Evolutionary conservation across 108 stramenopile species (phyloP), one percentile per base, ranked within the genome.

Genomic region (Cyclotella kingstonii): DNA sequence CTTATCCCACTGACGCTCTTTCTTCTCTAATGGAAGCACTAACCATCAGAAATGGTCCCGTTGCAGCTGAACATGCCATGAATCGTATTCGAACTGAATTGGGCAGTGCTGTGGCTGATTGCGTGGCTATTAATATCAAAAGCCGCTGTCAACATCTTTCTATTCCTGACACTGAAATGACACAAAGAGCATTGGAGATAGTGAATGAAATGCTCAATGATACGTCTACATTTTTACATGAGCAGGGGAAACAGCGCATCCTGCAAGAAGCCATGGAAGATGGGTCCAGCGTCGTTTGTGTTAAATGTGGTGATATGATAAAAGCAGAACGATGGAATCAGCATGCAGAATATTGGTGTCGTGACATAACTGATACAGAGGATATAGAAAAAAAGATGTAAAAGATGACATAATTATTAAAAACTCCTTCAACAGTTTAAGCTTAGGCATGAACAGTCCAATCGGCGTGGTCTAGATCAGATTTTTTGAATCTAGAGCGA

Each of bases 181-280:
- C 62, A 25, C 31, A 17, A 47, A 46, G 79, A 3, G 80, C 80
- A 14, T 48, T 73, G 55, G 55, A 35, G 17, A 39, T 80, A 10
- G 63, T 74, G 7, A 52, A 76, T 51, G 41, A 63, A 33, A 54
- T 70, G 42, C 45, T 70, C 14, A 62, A 67, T 68, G 71, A 70
- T 29, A 62, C 48, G 33, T 74, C 72, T 4, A 74, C 78, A 12
- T 58, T 79, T 38, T 41, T 79, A 11, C 56, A 72, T 33, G 68
- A 51, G 5, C 68, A 63, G 68, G 80, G 80, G 22, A 53, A 60
- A 44, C 60, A 76, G 36, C 62, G 78, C 47, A 42, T 81, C 26
- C 34, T 81, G 29, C 76, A 69, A 21, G 77, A 81, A 40, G 61
- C 80, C 4, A 81, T 81, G 80, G 73, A 81, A 59, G 80, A 81